Base-by-base conservation (phyloP, 2,329 filamentous ascomycete genomes). In the Albifimbria verrucaria region DNA sequence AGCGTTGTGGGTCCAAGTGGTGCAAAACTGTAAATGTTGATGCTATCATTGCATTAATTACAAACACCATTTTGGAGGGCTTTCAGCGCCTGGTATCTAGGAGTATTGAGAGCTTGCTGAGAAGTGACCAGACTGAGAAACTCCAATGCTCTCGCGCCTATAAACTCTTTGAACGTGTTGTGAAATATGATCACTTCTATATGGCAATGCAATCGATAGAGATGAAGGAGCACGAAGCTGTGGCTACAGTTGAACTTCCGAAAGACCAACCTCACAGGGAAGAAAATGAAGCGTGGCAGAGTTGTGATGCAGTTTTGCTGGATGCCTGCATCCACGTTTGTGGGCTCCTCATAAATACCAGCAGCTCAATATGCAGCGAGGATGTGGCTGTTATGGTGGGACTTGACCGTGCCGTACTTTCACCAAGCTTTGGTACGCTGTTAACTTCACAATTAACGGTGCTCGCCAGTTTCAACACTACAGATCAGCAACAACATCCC, bases 291-390 rank as follows among this genome's bases (percentile, higher is more conserved):
- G 51, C 0, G 57, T 59, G 4, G 46, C 51, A 1, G 50, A 53
- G 3, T 57, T 59, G 52, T 25, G 59, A 62, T 22, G 56, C 60
- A 23, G 54, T 62, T 41, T 51, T 55, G 2, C 32, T 59, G n/a
- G 60, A 62, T 23, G 58, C 54, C 1, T 62, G 59, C 44, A 56
- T 62, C 11, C 60, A 62, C 39, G 60, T 61, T 11, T 48, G 57
- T 2, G 60, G 60, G 24, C 52, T 62, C 2, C 50, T 59, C 11
- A 59, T 61, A 39, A 62, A 62, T 22, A 59, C 47, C 44, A 50
- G 51, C 25, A 50, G 52, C 3, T 55, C 52, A 20, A 51, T 47
- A 21, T 51, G 50, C 7, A 46, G 54, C 17, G 54, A 57, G 11
- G 58, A 59, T 28, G 55, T 60, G 18, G 22, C 22, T 18, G 42